phyloP scores from a whole-genome alignment of 1,139 yeast genomes.

The Candida glucosophila region DNA sequence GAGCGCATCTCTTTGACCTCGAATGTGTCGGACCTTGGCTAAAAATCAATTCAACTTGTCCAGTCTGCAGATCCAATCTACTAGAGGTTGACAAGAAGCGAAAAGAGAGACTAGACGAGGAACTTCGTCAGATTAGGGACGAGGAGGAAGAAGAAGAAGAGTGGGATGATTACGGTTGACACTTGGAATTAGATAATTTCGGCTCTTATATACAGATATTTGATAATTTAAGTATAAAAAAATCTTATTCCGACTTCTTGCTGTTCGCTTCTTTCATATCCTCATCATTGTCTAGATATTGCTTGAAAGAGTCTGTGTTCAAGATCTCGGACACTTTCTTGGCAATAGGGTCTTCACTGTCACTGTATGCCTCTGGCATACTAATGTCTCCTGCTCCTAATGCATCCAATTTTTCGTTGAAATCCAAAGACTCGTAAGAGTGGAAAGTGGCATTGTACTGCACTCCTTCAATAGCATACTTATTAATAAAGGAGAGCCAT shows the following conservation, averaged over 20 bases:
- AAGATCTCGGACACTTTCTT: constrained; percentile 66
- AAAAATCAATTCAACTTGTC: constrained; percentile 72
- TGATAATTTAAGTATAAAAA: constrained; percentile 1
- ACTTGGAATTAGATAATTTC: neutral
- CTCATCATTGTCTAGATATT: constrained; percentile 17
- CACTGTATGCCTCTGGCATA: constrained; percentile 29
- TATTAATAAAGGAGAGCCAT: constrained; percentile 71
- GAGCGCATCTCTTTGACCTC: constrained; percentile 68
- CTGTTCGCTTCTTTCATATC: constrained; percentile 1
- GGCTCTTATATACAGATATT: constrained; percentile 1
- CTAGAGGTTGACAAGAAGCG: constrained; percentile 31
- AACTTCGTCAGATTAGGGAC: constrained; percentile 34
- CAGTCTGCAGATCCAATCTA: constrained; percentile 75
- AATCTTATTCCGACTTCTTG: constrained; percentile 1
- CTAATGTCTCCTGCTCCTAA: constrained; percentile 17
- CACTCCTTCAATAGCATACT: constrained; percentile 74
- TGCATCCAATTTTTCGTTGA: constrained; percentile 24
- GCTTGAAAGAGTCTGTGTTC: constrained; percentile 45
- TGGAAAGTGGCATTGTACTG: constrained; percentile 70
- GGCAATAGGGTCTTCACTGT: constrained; percentile 53
- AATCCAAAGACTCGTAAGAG: constrained; percentile 46
- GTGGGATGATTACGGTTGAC: constrained; percentile 70
- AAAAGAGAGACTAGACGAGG: constrained; percentile 33
- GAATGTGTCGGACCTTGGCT: constrained; percentile 93
- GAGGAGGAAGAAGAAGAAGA: constrained; percentile 65